phyloP scores from a whole-genome alignment of 2,329 filamentous ascomycete genomes.

The Coniochaeta ligniaria region DNA sequence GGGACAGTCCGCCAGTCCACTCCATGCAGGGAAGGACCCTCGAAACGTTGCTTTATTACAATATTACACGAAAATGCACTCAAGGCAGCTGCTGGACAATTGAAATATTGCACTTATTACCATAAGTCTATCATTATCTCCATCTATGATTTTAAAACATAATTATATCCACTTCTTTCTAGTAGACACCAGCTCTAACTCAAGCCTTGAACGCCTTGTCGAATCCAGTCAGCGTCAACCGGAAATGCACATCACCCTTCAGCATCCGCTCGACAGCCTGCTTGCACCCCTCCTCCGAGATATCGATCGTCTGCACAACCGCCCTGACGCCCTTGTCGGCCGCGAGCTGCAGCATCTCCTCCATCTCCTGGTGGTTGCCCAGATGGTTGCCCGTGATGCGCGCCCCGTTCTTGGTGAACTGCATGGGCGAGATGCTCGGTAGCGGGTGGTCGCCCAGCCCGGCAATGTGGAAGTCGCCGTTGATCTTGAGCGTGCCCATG shows the following conservation, averaged over 20 bases:
- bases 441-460: slow-evolving; percentile 47
- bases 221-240: slow-evolving; percentile 62
- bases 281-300: slow-evolving; percentile 48
- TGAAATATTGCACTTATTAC: too few species aligned
- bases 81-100: too few species aligned
- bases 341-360: slow-evolving; percentile 51
- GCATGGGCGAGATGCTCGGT: slow-evolving; percentile 30
- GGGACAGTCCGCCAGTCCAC: neutral
- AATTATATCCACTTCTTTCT: too few species aligned
- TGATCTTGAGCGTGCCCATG: slow-evolving; percentile 42
- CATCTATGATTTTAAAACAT: too few species aligned
- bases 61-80: too few species aligned
- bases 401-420: slow-evolving; percentile 31
- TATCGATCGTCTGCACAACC: slow-evolving; percentile 15
- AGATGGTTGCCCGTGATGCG: slow-evolving; percentile 45
- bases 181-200: too few species aligned
- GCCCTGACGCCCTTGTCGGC: slow-evolving; percentile 32
- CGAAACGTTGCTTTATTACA: too few species aligned
- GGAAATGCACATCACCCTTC: slow-evolving; percentile 64
- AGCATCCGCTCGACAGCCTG: slow-evolving; percentile 64
- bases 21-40: neutral
- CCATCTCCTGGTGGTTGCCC: slow-evolving; percentile 51
- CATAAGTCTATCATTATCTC: too few species aligned
- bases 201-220: slow-evolving; percentile 50
- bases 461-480: slow-evolving; percentile 50